A percentile compares a stretch with the other conserved stretches of the same genome.
These are phyloP conservation scores for Clohesyomyces aquaticus DNA, from an alignment of 495 filamentous ascomycete genomes.

Conservation along the genomic window DNA sequence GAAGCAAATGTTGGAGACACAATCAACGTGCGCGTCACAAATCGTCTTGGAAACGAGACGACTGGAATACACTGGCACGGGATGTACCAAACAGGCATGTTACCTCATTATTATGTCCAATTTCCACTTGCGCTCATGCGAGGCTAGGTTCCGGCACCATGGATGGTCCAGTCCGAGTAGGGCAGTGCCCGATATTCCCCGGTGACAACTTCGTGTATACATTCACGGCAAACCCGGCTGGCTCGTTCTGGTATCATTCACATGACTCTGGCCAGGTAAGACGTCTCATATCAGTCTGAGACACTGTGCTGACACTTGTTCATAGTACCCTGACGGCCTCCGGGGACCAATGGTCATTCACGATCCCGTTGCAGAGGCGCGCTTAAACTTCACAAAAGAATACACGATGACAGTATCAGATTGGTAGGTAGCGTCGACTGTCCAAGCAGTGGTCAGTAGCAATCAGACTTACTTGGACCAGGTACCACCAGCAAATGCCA, in stretches of 20 bases:
- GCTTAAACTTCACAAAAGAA: constrained; percentile 12
- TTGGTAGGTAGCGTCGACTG: too few species aligned
- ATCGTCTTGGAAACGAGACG: constrained; percentile 31
- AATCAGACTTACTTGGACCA: too few species aligned
- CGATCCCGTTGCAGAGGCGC: constrained; percentile 11
- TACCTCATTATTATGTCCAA: too few species aligned
- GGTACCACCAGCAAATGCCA: constrained; percentile 19
- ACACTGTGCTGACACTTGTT: not conserved
- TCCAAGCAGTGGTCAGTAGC: too few species aligned
- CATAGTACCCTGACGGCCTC: constrained; percentile 25
- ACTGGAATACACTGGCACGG: constrained; percentile 33
- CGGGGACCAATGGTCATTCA: constrained; percentile 32
- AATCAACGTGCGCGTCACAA: constrained; percentile 28
- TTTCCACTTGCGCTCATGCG: too few species aligned
- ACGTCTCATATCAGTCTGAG: not conserved
- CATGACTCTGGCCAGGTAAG: constrained; percentile 24
- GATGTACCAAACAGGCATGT: constrained; percentile 14
- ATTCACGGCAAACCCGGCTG: constrained; percentile 34
- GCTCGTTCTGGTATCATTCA: constrained; percentile 44
- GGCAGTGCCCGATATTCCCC: constrained; percentile 28
- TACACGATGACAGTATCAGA: constrained; percentile 28
- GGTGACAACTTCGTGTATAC: constrained; percentile 19
- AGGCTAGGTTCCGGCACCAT: too few species aligned
- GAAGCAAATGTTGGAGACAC: constrained; percentile 31
- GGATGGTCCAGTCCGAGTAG: constrained; percentile 25